Conservation (phyloP, 1,284 basidiomycete species). For the Ceratobasidium theobromae region DNA sequence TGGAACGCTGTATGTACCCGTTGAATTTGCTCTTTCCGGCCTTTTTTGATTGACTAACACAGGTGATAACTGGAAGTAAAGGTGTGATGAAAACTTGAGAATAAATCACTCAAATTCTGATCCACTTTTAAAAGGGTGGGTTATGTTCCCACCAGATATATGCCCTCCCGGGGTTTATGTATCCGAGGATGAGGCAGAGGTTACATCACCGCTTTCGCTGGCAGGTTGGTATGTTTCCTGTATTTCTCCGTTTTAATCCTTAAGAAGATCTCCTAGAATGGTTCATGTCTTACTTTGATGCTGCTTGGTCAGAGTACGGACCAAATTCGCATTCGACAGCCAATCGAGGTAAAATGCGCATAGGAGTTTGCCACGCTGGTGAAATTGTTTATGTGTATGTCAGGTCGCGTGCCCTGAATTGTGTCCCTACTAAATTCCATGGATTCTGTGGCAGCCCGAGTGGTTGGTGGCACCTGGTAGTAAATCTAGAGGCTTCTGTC, state of each 20-base stretch:
- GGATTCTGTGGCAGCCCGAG: slow-evolving; percentile 34
- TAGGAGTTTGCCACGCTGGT: slow-evolving; percentile 46
- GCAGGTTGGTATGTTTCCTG: slow-evolving; percentile 22
- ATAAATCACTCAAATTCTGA: not conserved
- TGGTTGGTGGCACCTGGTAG: slow-evolving; percentile 43
- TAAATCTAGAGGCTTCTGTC: slow-evolving; percentile 43
- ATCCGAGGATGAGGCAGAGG: slow-evolving; percentile 38
- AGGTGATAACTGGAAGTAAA: slow-evolving; percentile 30
- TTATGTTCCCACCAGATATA: slow-evolving; percentile 46
- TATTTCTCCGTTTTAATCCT: not conserved
- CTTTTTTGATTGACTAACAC: not conserved
- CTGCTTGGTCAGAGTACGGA: slow-evolving; percentile 43
- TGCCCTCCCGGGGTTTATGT: slow-evolving; percentile 48
- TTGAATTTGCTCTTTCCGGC: not conserved
- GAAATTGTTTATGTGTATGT: slow-evolving; percentile 45
- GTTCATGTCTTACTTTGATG: slow-evolving; percentile 45
- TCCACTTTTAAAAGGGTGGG: slow-evolving; percentile 45
- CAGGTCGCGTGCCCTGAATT: not conserved
- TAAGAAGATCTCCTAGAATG: slow-evolving; percentile 40
- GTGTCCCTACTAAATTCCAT: not conserved
- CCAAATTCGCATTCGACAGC: slow-evolving; percentile 37
- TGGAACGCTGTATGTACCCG: slow-evolving; percentile 46
- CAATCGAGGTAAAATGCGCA: slow-evolving; percentile 42
- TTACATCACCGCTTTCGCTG: slow-evolving; percentile 36
- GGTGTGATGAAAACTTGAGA: not conserved